phyloP scores from a whole-genome alignment of 2,329 filamentous ascomycete species.

The Fusarium sp. region DNA sequence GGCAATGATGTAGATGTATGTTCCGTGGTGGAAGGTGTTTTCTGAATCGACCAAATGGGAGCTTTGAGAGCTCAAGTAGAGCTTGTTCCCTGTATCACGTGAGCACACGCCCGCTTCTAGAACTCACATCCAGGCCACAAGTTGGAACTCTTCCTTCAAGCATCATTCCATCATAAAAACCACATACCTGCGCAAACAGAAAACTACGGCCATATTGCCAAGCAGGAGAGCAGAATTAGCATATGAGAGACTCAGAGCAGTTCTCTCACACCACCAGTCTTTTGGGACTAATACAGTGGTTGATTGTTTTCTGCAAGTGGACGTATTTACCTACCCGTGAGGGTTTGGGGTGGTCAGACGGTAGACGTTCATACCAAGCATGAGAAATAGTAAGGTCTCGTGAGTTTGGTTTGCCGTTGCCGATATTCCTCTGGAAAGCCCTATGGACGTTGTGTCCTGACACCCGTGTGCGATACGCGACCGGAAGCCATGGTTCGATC shows the following conservation, averaged over 20 bases:
- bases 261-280: conserved; percentile 13
- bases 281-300: conserved; percentile 44
- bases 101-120: not conserved
- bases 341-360: conserved; percentile 81
- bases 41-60: not conserved
- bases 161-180: conserved; percentile 38
- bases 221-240: not conserved
- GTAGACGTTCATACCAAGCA: conserved; percentile 65
- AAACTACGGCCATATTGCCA: not conserved
- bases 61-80: not conserved
- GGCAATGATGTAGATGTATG: not conserved
- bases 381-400: conserved; percentile 78
- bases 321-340: conserved; percentile 79
- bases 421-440: conserved; percentile 81
- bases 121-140: not conserved
- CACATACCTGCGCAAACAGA: conserved; percentile 11
- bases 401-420: not conserved
- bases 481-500: conserved; percentile 74
- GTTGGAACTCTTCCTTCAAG: conserved; percentile 19
- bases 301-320: conserved; percentile 57
- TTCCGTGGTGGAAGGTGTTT: not conserved
- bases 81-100: not conserved
- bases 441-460: conserved; percentile 85
- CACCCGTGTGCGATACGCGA: conserved; percentile 94
- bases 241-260: conserved; percentile 18